These are phyloP conservation scores for Rhynchosporium secalis DNA, from an alignment of 2,329 filamentous ascomycete genomes.

Conservation along the genomic window DNA sequence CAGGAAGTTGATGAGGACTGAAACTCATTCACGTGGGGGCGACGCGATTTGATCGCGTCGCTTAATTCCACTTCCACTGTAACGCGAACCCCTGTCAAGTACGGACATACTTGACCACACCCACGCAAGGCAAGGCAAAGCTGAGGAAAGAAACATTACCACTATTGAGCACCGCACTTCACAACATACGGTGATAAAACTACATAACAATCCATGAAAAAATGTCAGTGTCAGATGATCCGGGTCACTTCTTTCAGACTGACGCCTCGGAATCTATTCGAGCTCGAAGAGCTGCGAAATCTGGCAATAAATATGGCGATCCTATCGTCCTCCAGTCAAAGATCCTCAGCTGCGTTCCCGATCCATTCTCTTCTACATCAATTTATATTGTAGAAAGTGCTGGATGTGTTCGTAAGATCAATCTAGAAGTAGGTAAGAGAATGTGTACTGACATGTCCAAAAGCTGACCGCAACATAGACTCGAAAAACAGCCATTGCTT, in stretches of 20 bases:
- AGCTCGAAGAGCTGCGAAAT: conserved; percentile 66
- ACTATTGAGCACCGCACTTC: background rate
- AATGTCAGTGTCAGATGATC: conserved; percentile 70
- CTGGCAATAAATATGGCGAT: conserved; percentile 75
- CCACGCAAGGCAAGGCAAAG: conserved; percentile 14
- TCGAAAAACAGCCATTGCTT: conserved; percentile 50
- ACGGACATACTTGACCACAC: conserved; percentile 4
- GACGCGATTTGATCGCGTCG: conserved; percentile 10
- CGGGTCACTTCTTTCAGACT: conserved; percentile 88
- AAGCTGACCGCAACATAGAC: conserved; percentile 39
- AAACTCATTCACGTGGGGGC: conserved; percentile 12
- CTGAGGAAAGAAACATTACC: background rate
- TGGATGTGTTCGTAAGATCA: conserved; percentile 73
- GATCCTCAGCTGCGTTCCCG: conserved; percentile 70
- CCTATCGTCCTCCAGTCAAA: conserved; percentile 84
- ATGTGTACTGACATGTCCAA: conserved; percentile 15
- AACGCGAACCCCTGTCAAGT: conserved; percentile 31
- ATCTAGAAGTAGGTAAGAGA: conserved; percentile 66
- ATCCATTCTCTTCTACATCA: conserved; percentile 59
- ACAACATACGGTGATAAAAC: background rate
- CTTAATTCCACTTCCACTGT: conserved; percentile 22
- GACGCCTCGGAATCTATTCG: conserved; percentile 49
- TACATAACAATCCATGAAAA: conserved; percentile 8
- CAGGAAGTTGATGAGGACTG: conserved; percentile 21
- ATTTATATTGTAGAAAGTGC: conserved; percentile 85